phyloP scores from a whole-genome alignment of 2,329 filamentous ascomycete species.

The Chalaropsis ovoidea region DNA sequence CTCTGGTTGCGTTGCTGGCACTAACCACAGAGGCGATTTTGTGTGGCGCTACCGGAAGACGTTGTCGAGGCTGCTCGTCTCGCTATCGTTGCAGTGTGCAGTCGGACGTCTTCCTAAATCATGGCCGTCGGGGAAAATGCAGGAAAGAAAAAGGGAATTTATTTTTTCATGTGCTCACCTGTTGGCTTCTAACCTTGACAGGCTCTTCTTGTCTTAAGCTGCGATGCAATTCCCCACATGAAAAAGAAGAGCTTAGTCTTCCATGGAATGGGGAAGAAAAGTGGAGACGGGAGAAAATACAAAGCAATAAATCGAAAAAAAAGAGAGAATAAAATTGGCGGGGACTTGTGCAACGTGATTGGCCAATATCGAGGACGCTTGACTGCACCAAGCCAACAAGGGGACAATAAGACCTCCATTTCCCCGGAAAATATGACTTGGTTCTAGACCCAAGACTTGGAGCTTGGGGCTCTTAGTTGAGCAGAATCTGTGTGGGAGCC shows the following conservation, averaged over 20 bases:
- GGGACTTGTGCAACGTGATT: background rate
- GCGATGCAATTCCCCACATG: constrained; percentile 13
- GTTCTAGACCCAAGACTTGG: background rate
- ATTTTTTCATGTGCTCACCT: background rate
- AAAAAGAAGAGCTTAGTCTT: constrained; percentile 15
- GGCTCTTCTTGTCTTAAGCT: background rate
- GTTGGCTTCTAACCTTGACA: background rate
- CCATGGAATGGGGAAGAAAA: background rate
- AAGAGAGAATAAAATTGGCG: background rate
- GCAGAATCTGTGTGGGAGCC: too few relatives aligned
- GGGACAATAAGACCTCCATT: background rate
- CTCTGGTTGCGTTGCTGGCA: background rate
- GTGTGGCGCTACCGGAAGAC: background rate
- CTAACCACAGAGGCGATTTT: background rate
- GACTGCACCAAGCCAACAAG: background rate
- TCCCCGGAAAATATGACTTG: background rate
- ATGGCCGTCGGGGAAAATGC: background rate
- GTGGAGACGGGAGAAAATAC: background rate
- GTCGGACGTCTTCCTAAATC: background rate
- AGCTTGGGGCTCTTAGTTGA: background rate
- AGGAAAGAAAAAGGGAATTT: background rate
- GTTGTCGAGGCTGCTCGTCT: background rate
- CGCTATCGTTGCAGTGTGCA: background rate
- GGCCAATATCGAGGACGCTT: background rate
- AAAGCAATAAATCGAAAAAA: background rate